A percentile compares a stretch with the other conserved stretches of the same genome.
These are phyloP conservation scores for Didymella arachidicola DNA, from an alignment of 2,329 filamentous ascomycete genomes.

Conservation along the genomic window DNA sequence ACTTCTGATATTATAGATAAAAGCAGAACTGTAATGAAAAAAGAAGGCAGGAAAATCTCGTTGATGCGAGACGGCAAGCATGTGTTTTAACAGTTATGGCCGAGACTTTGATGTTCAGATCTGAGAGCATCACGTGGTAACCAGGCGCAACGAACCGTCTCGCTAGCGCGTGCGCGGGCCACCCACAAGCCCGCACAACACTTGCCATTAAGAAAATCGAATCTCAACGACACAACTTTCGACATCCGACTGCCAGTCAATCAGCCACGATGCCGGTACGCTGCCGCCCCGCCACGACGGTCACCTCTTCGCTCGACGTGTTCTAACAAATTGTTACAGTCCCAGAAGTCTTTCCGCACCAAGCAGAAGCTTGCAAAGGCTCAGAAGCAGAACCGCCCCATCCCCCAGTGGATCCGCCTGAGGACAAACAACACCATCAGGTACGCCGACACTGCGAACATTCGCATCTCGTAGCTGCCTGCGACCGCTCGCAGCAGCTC, in stretches of 20 bases:
- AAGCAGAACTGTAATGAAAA: too few relatives aligned
- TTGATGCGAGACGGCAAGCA: too few relatives aligned
- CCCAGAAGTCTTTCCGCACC: constrained; percentile 99
- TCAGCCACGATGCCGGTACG: constrained; percentile 53
- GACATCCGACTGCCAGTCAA: constrained; percentile 46
- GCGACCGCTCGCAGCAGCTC: neutral
- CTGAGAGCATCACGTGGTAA: too few relatives aligned
- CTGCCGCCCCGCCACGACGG: constrained; percentile 20
- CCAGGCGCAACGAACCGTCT: neutral
- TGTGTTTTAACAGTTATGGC: too few relatives aligned
- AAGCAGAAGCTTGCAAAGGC: constrained; percentile 99
- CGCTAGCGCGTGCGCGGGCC: neutral
- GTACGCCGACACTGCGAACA: constrained; percentile 62
- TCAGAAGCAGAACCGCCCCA: constrained; percentile 99
- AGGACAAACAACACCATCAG: constrained; percentile 99
- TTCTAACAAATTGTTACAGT: constrained; percentile 62
- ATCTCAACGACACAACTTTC: constrained; percentile 27
- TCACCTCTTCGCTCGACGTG: constrained; percentile 16
- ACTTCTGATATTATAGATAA: too few relatives aligned
- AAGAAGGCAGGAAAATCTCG: too few relatives aligned
- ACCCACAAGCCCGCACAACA: constrained; percentile 1
- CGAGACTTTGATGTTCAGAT: too few relatives aligned
- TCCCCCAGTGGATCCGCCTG: constrained; percentile 99
- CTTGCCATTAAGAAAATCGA: constrained; percentile 18
- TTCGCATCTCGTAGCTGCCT: constrained; percentile 9